These are phyloP conservation scores for Aegilops longissima DNA, from an alignment of 176 grass and related monocot genomes.

Conservation along the genomic window DNA sequence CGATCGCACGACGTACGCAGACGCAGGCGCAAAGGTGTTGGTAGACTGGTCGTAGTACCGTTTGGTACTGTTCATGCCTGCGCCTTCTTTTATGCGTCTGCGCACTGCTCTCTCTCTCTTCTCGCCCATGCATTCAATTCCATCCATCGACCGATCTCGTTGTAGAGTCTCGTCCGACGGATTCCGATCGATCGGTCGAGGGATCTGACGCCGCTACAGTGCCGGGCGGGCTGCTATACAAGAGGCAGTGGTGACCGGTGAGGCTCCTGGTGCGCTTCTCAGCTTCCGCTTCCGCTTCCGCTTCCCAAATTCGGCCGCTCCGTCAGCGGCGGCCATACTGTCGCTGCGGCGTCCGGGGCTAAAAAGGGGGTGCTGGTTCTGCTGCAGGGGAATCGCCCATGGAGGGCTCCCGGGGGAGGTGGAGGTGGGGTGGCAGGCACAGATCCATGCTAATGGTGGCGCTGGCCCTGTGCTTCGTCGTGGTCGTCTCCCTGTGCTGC, in stretches of 20 bases:
- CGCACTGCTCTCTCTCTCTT: background rate
- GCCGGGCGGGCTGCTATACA: background rate
- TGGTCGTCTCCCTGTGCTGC: constrained; percentile 40
- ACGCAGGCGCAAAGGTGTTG: background rate
- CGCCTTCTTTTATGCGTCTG: background rate
- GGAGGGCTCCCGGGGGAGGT: constrained; percentile 28
- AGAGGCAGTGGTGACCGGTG: background rate
- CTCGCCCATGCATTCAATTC: background rate
- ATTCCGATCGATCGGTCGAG: background rate
- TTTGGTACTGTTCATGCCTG: background rate
- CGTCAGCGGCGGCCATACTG: constrained; percentile 20
- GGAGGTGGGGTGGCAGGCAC: constrained; percentile 9
- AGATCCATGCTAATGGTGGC: constrained; percentile 32
- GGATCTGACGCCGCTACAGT: constrained; percentile 42
- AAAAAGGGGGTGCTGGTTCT: background rate
- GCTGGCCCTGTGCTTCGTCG: constrained; percentile 22
- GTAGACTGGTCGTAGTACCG: background rate
- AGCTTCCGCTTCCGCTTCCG: constrained; percentile 12
- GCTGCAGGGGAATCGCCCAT: constrained; percentile 26
- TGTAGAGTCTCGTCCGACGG: constrained; percentile 22
- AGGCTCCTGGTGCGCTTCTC: background rate
- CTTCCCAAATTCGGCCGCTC: constrained; percentile 27
- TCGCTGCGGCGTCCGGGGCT: background rate
- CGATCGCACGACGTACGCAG: background rate
- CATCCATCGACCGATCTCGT: background rate